A percentile compares a stretch with the other conserved stretches of the same genome.
These are phyloP conservation scores for Aurinia saxatilis DNA, from an alignment of 345 rosid species.

Conservation along the genomic window DNA sequence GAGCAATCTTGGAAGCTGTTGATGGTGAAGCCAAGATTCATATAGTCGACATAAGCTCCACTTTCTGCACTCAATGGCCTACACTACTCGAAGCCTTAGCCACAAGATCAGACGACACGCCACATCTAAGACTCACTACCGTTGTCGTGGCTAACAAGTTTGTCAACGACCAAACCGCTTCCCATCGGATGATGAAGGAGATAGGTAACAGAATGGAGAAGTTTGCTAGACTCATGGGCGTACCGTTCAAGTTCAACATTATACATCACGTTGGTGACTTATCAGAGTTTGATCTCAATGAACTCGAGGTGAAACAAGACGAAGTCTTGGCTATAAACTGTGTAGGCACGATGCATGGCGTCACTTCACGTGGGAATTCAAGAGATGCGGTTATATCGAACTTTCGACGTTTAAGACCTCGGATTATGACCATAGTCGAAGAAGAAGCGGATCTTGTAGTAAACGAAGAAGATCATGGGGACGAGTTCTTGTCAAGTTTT, in stretches of 20 bases:
- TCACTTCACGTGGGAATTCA: constrained; percentile 39
- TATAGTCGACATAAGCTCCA: constrained; percentile 81
- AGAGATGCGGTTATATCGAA: constrained; percentile 59
- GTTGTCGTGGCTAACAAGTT: constrained; percentile 39
- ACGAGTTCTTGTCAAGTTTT: constrained; percentile 61
- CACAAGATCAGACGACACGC: constrained; percentile 85
- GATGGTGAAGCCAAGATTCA: constrained; percentile 77
- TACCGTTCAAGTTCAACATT: constrained; percentile 82
- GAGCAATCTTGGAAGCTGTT: constrained; percentile 88
- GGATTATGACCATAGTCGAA: constrained; percentile 73
- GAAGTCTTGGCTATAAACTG: constrained; percentile 84
- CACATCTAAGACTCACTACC: constrained; percentile 67
- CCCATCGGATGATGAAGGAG: constrained; percentile 80
- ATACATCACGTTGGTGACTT: constrained; percentile 72
- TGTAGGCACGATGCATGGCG: constrained; percentile 56
- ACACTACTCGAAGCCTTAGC: constrained; percentile 96
- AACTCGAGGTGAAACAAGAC: constrained; percentile 47
- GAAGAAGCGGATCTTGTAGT: constrained; percentile 78
- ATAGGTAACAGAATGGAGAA: constrained; percentile 85
- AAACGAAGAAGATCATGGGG: constrained; percentile 36
- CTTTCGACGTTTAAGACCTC: constrained; percentile 57
- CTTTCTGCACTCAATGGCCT: constrained; percentile 98
- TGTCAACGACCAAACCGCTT: constrained; percentile 28
- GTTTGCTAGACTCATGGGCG: constrained; percentile 96
- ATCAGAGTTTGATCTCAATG: constrained; percentile 49